A percentile compares a stretch with the other conserved stretches of the same genome.
phyloP scores from a whole-genome alignment of 2,329 filamentous ascomycete species.

The Nemania sp. region DNA sequence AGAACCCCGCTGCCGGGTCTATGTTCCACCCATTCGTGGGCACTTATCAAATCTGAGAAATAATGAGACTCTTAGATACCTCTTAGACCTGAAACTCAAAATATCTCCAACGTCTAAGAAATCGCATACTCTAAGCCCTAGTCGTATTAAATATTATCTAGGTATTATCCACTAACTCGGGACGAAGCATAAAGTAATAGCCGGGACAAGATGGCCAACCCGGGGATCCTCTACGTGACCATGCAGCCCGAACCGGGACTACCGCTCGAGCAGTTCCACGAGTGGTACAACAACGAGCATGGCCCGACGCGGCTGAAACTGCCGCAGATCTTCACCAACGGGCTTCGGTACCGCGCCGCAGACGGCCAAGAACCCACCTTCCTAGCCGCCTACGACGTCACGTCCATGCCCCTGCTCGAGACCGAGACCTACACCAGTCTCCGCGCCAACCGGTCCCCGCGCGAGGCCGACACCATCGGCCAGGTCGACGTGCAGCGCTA shows the following conservation, averaged over 20 bases:
- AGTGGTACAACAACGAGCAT: constrained; percentile 96
- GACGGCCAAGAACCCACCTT: constrained; percentile 75
- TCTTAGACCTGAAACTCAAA: background rate
- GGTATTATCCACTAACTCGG: background rate
- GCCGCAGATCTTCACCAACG: constrained; percentile 78
- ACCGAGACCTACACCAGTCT: constrained; percentile 77
- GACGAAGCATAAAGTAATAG: background rate
- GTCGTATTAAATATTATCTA: background rate
- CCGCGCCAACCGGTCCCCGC: constrained; percentile 66
- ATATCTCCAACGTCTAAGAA: background rate
- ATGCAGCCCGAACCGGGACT: constrained; percentile 81
- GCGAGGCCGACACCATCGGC: constrained; percentile 66
- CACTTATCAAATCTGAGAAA: background rate
- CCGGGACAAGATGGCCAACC: constrained; percentile 57
- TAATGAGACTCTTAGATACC: background rate
- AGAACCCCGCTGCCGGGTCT: constrained; percentile 23
- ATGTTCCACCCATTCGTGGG: background rate
- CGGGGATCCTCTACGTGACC: constrained; percentile 84
- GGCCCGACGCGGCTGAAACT: constrained; percentile 83
- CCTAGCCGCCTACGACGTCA: constrained; percentile 85
- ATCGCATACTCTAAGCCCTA: background rate
- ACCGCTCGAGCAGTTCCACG: constrained; percentile 79
- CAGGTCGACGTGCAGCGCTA: constrained; percentile 74
- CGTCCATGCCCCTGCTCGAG: constrained; percentile 76
- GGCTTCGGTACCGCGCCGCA: constrained; percentile 79